These are phyloP conservation scores for Colletotrichum sp. DNA, from an alignment of 2,329 filamentous ascomycete genomes.

Conservation along the genomic window DNA sequence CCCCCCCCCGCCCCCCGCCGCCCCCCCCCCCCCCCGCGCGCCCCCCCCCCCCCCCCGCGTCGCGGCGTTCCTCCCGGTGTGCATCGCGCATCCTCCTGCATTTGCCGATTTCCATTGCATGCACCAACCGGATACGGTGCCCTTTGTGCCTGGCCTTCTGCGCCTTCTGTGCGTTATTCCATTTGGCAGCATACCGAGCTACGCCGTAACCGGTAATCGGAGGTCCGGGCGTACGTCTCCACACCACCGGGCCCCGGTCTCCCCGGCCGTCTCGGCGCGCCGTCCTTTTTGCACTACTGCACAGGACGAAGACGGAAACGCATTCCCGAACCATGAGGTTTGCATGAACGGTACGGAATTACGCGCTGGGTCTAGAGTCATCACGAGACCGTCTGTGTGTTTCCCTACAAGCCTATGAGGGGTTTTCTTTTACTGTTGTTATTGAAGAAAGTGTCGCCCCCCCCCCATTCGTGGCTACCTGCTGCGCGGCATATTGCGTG, in stretches of 20 bases:
- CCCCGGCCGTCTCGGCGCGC: background rate
- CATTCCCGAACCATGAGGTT: background rate
- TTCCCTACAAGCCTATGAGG: background rate
- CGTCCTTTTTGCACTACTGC: background rate
- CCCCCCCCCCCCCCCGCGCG: too few relatives aligned
- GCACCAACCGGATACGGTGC: background rate
- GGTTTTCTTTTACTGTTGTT: background rate
- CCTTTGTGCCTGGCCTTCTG: background rate
- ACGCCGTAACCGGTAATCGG: background rate
- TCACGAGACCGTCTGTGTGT: background rate
- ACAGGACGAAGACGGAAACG: background rate
- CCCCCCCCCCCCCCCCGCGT: too few relatives aligned
- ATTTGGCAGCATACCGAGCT: background rate
- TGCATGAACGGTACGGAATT: background rate
- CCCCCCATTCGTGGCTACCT: background rate
- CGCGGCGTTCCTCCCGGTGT: background rate
- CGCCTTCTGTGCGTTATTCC: background rate
- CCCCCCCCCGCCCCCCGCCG: too few relatives aligned
- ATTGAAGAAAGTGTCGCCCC: background rate
- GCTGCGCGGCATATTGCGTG: background rate
- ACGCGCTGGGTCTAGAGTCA: background rate
- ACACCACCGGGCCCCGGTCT: background rate
- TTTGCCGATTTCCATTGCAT: background rate
- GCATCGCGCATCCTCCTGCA: background rate
- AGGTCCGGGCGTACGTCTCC: background rate